phyloP scores from a whole-genome alignment of 2,329 filamentous ascomycete genomes.

The Furcasterigmium sp. region DNA sequence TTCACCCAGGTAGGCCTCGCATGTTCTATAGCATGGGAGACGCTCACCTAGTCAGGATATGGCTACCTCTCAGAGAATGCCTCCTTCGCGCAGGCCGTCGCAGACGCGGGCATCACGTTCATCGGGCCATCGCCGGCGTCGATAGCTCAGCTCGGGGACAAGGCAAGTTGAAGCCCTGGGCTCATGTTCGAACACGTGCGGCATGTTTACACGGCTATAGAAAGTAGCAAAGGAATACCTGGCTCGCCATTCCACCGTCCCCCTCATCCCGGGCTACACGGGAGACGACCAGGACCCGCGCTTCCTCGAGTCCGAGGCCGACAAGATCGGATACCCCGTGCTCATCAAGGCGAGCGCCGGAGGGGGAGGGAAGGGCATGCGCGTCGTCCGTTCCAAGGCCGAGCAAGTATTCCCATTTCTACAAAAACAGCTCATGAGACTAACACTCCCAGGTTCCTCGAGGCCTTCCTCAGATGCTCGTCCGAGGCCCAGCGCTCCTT shows the following conservation, averaged over 20 bases:
- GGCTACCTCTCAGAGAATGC: conserved; percentile 60
- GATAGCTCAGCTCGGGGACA: conserved; percentile 24
- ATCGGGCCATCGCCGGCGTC: conserved; percentile 48
- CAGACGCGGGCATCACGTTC: conserved; percentile 48
- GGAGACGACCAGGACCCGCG: neutral
- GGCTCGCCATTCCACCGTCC: neutral
- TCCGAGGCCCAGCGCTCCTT: conserved; percentile 29
- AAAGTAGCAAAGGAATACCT: neutral
- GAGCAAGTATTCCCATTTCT: conserved; percentile 12
- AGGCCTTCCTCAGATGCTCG: conserved; percentile 15
- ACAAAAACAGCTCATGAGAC: conserved; percentile 7
- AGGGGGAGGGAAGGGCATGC: conserved; percentile 36
- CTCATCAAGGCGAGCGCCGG: conserved; percentile 37
- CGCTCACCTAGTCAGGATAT: conserved; percentile 27
- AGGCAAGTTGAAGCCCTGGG: neutral
- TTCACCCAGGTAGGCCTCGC: conserved; percentile 45
- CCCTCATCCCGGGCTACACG: neutral
- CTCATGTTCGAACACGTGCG: neutral
- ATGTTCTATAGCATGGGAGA: neutral
- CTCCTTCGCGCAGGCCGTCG: conserved; percentile 49
- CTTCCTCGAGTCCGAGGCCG: neutral
- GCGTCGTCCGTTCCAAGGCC: conserved; percentile 7
- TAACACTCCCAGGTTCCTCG: neutral
- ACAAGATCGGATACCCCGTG: conserved; percentile 23
- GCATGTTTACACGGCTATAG: too few relatives aligned